Evolutionary conservation across 2,329 filamentous ascomycete genomes (phyloP), one percentile per base, ranked within the genome.

Genomic region (Xylariaceae sp.): DNA sequence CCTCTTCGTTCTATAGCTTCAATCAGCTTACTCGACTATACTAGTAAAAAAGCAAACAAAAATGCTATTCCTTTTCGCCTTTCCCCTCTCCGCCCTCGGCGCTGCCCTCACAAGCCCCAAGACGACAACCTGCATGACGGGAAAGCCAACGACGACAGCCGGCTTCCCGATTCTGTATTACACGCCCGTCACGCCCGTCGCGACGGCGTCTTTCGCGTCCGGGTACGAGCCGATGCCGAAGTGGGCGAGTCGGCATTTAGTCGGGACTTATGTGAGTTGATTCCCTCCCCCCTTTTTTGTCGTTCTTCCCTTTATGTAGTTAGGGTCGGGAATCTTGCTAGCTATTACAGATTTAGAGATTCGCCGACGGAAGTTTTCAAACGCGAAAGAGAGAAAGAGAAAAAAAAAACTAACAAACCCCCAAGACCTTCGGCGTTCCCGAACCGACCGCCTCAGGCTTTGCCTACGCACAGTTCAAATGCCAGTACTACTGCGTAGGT

Each of bases 381-480:
- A 11, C 34, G 35, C 13, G 13, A 47, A 47, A 23, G 47, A 23
- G 13, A 35, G 42, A 55, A 35, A 11, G 3, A 23, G 1, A 51
- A 15, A 8, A 47, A 15, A 45, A 1, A 18, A 42, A 30, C 55
- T 39, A 45, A 56, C 3, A n/a, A 53, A 48, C 58, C 1, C 10
- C 30, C 49, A n/a, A 72, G 70, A 68, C 68, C 39, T 72, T 71
- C 57, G 70, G 68, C 51, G 67, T 66, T n/a, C 66, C 69, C 0
- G 10, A 23, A 3, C 70, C 70, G 17, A 39, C 66, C 55, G 68
- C 69, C 50, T 63, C 69, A 7, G 69, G 69, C 54, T 72, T 72
- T 60, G 70, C 70, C 44, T 72, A 69, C 60, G 66, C 68, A 2
- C 69, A 71, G 59, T 72, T 68, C 69, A 72, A 71, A 66, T 72